A percentile compares a stretch with the other conserved stretches of the same genome.
These are phyloP conservation scores for Oxytropis ochrocephala DNA, from an alignment of 306 rosid species.

Conservation along the genomic window DNA sequence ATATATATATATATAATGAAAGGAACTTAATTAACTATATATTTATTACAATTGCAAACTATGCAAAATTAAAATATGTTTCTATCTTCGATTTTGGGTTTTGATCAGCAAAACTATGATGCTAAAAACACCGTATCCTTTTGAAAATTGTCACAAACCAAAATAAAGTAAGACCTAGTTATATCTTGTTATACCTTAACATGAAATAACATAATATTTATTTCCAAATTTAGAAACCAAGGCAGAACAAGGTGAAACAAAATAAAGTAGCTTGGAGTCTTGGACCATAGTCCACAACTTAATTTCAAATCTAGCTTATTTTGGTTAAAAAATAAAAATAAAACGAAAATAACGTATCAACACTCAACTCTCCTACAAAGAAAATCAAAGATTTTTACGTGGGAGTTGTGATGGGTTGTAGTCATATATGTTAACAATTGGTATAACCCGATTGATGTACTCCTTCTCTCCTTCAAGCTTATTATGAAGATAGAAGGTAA, in stretches of 20 bases:
- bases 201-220: not conserved
- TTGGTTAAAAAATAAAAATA: not conserved
- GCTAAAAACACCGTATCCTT: not conserved
- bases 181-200: not conserved
- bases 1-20: too few species aligned
- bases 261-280: not conserved
- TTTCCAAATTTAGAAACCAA: not conserved
- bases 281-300: not conserved
- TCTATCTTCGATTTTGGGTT: too few species aligned
- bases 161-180: too few species aligned
- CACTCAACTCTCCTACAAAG: not conserved
- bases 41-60: too few species aligned
- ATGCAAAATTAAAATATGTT: too few species aligned
- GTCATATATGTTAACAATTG: conserved; percentile 55
- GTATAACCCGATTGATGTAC: conserved; percentile 49
- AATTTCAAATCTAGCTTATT: not conserved
- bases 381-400: conserved; percentile 33
- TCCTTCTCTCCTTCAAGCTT: conserved; percentile 56
- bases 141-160: not conserved
- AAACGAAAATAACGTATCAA: not conserved
- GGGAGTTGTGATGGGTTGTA: conserved; percentile 72
- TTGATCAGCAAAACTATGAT: not conserved
- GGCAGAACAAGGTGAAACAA: not conserved
- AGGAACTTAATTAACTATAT: too few species aligned
- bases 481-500: conserved; percentile 53